phyloP scores from a whole-genome alignment of 2,329 filamentous ascomycete genomes.

The Neofusicoccum ribis region DNA sequence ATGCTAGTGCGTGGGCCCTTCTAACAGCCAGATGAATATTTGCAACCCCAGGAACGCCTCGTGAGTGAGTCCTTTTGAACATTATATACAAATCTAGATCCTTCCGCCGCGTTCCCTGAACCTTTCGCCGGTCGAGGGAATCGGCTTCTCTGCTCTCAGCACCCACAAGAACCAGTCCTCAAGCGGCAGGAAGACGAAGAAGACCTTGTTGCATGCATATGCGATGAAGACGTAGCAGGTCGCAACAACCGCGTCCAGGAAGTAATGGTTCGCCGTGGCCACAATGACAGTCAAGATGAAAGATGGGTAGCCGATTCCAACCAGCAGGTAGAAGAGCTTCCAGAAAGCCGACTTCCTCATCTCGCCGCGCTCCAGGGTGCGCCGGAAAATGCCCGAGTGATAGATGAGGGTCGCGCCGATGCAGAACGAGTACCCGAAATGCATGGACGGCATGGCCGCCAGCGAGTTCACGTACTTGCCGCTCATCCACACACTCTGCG shows the following conservation, averaged over 20 bases:
- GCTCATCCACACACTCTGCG: conserved; percentile 49
- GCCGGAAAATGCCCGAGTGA: conserved; percentile 51
- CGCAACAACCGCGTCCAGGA: conserved; percentile 55
- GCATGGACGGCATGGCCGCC: conserved; percentile 52
- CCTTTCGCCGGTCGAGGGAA: conserved; percentile 54
- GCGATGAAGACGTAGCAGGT: conserved; percentile 50
- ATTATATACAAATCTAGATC: conserved; percentile 24
- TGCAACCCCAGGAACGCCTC: not conserved
- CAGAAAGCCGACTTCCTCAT: conserved; percentile 43
- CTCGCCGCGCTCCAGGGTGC: conserved; percentile 44
- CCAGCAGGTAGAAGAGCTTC: conserved; percentile 45
- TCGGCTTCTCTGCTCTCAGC: conserved; percentile 54
- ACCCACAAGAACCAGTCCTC: conserved; percentile 53
- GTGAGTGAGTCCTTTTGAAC: not conserved
- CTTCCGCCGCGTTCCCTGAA: conserved; percentile 39
- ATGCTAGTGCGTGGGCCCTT: not conserved
- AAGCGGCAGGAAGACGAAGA: conserved; percentile 52
- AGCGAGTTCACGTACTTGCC: conserved; percentile 49
- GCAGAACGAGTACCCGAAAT: conserved; percentile 57
- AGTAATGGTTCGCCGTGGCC: conserved; percentile 64
- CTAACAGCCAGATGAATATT: not conserved
- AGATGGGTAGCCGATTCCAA: conserved; percentile 55
- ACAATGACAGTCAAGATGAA: conserved; percentile 60
- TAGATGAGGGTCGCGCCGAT: conserved; percentile 56
- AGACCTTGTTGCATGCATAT: conserved; percentile 52